Percentiles rank a stretch among this genome's conserved stretches.
Evolutionary conservation across 2,329 filamentous ascomycete species (phyloP).

Genomic region (Aspergillus sp.): DNA sequence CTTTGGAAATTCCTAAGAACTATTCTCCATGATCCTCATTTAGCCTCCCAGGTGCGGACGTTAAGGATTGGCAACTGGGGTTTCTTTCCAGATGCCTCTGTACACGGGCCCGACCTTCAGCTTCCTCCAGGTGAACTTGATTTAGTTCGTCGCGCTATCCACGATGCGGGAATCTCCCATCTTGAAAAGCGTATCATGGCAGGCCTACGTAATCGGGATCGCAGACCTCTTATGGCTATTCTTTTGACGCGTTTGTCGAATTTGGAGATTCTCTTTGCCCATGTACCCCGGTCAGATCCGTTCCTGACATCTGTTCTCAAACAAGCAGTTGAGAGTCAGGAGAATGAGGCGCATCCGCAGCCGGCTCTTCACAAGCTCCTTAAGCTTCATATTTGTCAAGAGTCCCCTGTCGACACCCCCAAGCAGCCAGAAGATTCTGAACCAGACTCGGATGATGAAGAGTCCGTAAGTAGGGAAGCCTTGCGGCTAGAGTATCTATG

Average conservation of each 20-base stretch:
- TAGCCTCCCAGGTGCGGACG: conserved; percentile 4
- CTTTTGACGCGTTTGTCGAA: neutral
- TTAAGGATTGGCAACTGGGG: conserved; percentile 11
- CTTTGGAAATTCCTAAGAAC: neutral
- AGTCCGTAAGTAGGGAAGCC: neutral
- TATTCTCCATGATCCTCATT: conserved; percentile 1
- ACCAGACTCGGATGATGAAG: neutral
- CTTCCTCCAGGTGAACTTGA: neutral
- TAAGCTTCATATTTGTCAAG: neutral
- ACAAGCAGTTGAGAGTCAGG: neutral
- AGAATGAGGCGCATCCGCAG: neutral
- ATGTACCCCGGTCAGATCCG: neutral
- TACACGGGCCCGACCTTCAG: neutral
- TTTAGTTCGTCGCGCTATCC: conserved; percentile 3
- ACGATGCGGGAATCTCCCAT: neutral
- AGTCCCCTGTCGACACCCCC: neutral
- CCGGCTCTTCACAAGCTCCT: neutral
- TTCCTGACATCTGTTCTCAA: neutral
- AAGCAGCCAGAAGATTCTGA: neutral
- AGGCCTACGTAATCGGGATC: neutral
- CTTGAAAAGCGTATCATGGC: neutral
- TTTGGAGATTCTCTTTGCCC: neutral
- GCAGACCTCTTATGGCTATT: neutral
- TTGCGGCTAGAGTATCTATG: neutral
- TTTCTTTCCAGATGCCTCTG: neutral